These are phyloP conservation scores for Vicia sativa DNA, from an alignment of 306 rosid species.

Conservation along the genomic window DNA sequence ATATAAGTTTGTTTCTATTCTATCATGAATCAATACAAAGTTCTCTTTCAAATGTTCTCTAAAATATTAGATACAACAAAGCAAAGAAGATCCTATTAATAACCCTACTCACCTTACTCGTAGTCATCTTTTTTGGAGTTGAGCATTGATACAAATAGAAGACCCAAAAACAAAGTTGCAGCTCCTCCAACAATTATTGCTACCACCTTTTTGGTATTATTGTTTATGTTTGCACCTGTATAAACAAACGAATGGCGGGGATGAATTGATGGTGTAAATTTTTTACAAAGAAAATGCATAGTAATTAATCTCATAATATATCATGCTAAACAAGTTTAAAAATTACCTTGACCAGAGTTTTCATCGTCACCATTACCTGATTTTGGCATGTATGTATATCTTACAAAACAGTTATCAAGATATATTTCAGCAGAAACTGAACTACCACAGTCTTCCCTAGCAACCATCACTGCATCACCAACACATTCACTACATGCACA, in stretches of 20 bases:
- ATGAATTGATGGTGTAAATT: no score
- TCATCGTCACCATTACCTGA: not conserved
- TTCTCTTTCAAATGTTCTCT: not conserved
- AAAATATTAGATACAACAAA: not conserved
- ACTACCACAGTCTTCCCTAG: slow-evolving; percentile 49
- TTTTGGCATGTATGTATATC: slow-evolving; percentile 43
- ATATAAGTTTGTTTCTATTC: no score
- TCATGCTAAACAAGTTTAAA: no score
- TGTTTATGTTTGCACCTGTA: slow-evolving; percentile 34
- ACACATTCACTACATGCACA: slow-evolving; percentile 73
- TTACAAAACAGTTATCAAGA: slow-evolving; percentile 59
- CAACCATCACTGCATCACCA: slow-evolving; percentile 51
- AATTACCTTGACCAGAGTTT: slow-evolving; percentile 41
- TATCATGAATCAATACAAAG: no score
- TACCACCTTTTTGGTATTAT: slow-evolving; percentile 36
- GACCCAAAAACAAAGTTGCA: slow-evolving; percentile 48
- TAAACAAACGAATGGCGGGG: no score
- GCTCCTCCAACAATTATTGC: slow-evolving; percentile 72
- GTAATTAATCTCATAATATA: no score
- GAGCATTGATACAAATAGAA: slow-evolving; percentile 47
- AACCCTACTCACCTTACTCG: not conserved
- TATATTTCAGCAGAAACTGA: slow-evolving; percentile 62
- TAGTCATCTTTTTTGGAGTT: slow-evolving; percentile 60
- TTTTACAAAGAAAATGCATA: no score
- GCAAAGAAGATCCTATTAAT: not conserved